Base-by-base conservation (phyloP, 1,284 basidiomycete species). In the Serendipita sp. region DNA sequence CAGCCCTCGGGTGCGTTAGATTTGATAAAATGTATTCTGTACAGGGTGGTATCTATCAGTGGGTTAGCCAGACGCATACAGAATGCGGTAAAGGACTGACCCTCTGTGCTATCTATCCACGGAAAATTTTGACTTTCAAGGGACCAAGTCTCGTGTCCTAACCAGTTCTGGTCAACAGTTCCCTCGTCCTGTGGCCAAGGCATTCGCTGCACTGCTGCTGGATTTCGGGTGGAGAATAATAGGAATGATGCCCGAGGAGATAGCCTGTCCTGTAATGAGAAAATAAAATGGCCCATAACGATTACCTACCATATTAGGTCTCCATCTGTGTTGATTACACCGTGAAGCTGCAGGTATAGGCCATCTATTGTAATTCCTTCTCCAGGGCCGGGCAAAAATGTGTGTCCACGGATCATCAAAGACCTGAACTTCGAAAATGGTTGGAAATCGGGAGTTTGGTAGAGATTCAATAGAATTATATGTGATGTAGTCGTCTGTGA, bases 291-390 rank as follows among this genome's bases (percentile, higher is more conserved):
- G 64, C 41, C 47, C 61, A 41, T 34, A 41, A 61, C 41, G 50
- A 67, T 66, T 49, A 72, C 76, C 26, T 69, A 86, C 82, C 87
- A 84, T 61, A 87, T 71, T 17, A 94, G 76, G 15, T 78, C 78
- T 29, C 90, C 90, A 64, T 92, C 89, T 15, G 88, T 79, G 3
- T 84, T 80, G 64, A 91, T 79, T 26, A 93, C 90, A 1, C 91
- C 91, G 70, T 94, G 91, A 61, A 91, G 83, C 35, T 81, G 79
- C 53, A 91, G 74, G 63, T 75, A 78, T 45, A 88, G 72, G 13
- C 82, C 78, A 63, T 85, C 84, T 55, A 90, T 74, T 0, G 82
- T 79, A 4, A 83, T 71, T 1, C 80, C 87, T 72, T 91, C 88
- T 5, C 91, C 92, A 6, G 91, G 82, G 30, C 91, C 91, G 12